Conservation (phyloP, 352 stramenopile genomes). For the Phytophthora crassamura region DNA sequence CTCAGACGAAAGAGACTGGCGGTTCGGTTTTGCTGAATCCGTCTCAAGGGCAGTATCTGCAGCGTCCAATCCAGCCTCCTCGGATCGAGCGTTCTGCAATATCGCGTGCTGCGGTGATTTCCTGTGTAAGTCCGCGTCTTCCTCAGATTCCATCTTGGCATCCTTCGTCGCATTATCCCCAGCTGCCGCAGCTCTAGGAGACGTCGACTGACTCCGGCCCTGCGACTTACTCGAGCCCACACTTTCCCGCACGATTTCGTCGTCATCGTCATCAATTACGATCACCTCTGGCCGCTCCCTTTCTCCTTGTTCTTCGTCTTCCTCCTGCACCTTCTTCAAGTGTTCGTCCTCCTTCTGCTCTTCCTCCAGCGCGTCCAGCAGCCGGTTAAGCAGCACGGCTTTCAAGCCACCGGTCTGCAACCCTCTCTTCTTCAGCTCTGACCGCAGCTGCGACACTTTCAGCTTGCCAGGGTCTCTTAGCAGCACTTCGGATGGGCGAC, state of each 20-base stretch:
- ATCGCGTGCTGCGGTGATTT: not conserved
- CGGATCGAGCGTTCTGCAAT: too few relatives aligned
- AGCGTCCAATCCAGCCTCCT: constrained; percentile 8
- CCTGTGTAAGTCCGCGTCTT: not conserved
- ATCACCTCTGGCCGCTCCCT: not conserved
- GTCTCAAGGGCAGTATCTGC: not conserved
- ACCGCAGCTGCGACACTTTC: constrained; percentile 63
- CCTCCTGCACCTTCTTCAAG: constrained; percentile 38
- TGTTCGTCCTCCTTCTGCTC: constrained; percentile 40
- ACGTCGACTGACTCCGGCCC: constrained; percentile 15
- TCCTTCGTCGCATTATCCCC: not conserved
- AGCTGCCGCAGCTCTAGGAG: constrained; percentile 2
- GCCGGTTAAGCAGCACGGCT: constrained; percentile 49
- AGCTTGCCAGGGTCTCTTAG: constrained; percentile 33
- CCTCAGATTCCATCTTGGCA: not conserved
- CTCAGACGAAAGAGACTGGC: not conserved
- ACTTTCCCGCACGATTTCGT: constrained; percentile 76
- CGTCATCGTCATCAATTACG: constrained; percentile 23
- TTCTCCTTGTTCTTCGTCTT: constrained; percentile 29
- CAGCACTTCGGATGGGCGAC: constrained; percentile 25
- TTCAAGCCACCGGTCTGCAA: constrained; percentile 64
- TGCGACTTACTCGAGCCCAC: constrained; percentile 31
- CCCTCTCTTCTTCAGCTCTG: constrained; percentile 65
- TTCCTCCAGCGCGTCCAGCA: constrained; percentile 54
- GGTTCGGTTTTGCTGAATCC: not conserved